These are phyloP conservation scores for Dactylellina sp. DNA, from an alignment of 2,329 filamentous ascomycete species.

Conservation along the genomic window DNA sequence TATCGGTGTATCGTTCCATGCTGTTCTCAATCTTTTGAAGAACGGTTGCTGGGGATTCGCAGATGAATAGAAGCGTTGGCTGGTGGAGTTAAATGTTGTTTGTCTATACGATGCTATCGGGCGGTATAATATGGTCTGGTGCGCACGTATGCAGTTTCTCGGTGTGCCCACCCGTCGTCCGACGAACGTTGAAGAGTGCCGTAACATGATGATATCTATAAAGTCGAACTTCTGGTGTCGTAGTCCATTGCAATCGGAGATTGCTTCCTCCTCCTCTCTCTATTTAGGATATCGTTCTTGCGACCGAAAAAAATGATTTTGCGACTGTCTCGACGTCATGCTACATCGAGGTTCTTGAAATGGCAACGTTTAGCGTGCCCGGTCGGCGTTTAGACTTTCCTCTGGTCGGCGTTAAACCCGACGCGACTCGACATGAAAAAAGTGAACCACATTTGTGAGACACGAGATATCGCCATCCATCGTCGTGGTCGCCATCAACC, in stretches of 20 bases:
- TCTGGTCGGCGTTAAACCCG: slow-evolving; percentile 32
- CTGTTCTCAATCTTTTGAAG: slow-evolving; percentile 29
- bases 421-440: slow-evolving; percentile 42
- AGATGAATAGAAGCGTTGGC: slow-evolving; percentile 9
- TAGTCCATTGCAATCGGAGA: slow-evolving; percentile 21
- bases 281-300: not conserved
- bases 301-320: too few species aligned
- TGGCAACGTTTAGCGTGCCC: slow-evolving; percentile 31
- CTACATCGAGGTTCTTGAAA: slow-evolving; percentile 16
- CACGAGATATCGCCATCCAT: slow-evolving; percentile 33
- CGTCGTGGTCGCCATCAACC: slow-evolving; percentile 43
- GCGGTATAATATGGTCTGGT: slow-evolving; percentile 5
- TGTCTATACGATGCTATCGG: slow-evolving; percentile 8
- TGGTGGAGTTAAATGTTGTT: not conserved
- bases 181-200: slow-evolving; percentile 35
- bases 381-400: slow-evolving; percentile 22
- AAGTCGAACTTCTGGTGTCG: not conserved
- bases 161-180: slow-evolving; percentile 7
- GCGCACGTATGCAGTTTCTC: slow-evolving; percentile 27
- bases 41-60: slow-evolving; percentile 28
- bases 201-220: slow-evolving; percentile 41
- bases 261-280: slow-evolving; percentile 4
- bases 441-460: slow-evolving; percentile 31
- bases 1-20: slow-evolving; percentile 74
- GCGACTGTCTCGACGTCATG: slow-evolving; percentile 37